These are phyloP conservation scores for Diplodia sapinea DNA, from an alignment of 2,329 filamentous ascomycete genomes.

Conservation along the genomic window DNA sequence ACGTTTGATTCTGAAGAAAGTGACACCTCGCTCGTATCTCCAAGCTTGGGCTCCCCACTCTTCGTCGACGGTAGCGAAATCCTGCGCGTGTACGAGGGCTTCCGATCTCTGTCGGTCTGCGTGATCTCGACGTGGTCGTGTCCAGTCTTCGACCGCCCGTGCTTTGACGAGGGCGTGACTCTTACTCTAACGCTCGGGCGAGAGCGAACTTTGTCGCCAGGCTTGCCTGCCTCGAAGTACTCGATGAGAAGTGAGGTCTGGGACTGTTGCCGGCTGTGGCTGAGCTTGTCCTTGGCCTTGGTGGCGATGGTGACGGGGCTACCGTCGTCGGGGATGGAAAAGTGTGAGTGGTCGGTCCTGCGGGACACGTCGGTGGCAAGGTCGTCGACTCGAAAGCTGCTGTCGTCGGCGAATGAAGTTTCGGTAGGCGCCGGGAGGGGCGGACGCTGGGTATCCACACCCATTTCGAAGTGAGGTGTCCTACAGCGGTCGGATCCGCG, in stretches of 20 bases:
- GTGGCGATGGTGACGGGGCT: constrained; percentile 92
- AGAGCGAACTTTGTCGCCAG: constrained; percentile 64
- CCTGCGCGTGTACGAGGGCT: constrained; percentile 70
- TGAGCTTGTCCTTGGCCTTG: constrained; percentile 64
- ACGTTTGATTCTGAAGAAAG: constrained; percentile 84
- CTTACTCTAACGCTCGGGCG: constrained; percentile 82
- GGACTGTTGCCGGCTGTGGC: constrained; percentile 64
- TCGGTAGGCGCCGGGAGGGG: constrained; percentile 81
- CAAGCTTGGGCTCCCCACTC: constrained; percentile 43
- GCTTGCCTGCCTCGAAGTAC: constrained; percentile 86
- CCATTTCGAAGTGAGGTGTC: constrained; percentile 43
- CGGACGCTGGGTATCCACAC: constrained; percentile 52
- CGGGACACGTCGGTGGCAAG: constrained; percentile 72
- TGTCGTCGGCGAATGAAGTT: constrained; percentile 67
- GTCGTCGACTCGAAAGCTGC: constrained; percentile 54
- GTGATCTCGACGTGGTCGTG: constrained; percentile 87
- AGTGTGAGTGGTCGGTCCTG: constrained; percentile 72
- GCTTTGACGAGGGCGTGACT: constrained; percentile 73
- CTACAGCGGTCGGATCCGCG: background rate
- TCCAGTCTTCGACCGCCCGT: constrained; percentile 57
- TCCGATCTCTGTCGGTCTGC: constrained; percentile 73
- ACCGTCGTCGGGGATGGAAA: constrained; percentile 83
- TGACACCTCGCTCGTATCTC: constrained; percentile 57
- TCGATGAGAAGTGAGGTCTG: constrained; percentile 93
- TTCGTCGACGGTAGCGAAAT: constrained; percentile 64